phyloP scores from a whole-genome alignment of 305 asterid genomes.

The Fraxinus angustifolia region DNA sequence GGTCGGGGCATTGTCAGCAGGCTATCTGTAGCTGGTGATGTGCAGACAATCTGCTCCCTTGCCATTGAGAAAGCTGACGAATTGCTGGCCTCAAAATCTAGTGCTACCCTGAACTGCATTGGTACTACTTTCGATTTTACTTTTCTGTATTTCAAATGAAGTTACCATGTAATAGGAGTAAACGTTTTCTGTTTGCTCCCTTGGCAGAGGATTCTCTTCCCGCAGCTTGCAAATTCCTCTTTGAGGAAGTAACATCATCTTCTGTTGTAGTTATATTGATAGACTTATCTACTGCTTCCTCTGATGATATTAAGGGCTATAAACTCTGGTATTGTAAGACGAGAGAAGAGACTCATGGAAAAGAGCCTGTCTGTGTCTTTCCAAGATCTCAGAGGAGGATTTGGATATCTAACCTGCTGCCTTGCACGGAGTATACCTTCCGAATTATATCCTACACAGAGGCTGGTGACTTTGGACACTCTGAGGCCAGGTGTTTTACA shows the following conservation, averaged over 20 bases:
- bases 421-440: slow-evolving; percentile 84
- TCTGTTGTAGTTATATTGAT: slow-evolving; percentile 69
- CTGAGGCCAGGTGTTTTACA: slow-evolving; percentile 92
- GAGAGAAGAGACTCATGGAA: slow-evolving; percentile 59
- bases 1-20: slow-evolving; percentile 88
- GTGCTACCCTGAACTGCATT: slow-evolving; percentile 28
- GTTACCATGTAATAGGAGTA: slow-evolving; percentile 15
- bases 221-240: slow-evolving; percentile 88
- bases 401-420: slow-evolving; percentile 78
- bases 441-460: slow-evolving; percentile 71
- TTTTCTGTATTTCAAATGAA: slow-evolving; percentile 15
- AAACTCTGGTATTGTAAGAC: slow-evolving; percentile 82
- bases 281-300: slow-evolving; percentile 52
- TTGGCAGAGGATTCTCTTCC: slow-evolving; percentile 81
- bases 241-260: slow-evolving; percentile 74
- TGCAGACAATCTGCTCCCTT: slow-evolving; percentile 73
- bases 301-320: slow-evolving; percentile 63
- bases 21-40: slow-evolving; percentile 72
- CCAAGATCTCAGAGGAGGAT: slow-evolving; percentile 76
- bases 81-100: slow-evolving; percentile 42
- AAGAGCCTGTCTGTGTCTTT: slow-evolving; percentile 66
- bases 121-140: slow-evolving; percentile 33
- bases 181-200: slow-evolving; percentile 19
- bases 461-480: slow-evolving; percentile 71
- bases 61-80: slow-evolving; percentile 84